A percentile compares a stretch with the other conserved stretches of the same genome.
Conservation (phyloP, 805 yeast species). For the Diddensiella santjacobensis region DNA sequence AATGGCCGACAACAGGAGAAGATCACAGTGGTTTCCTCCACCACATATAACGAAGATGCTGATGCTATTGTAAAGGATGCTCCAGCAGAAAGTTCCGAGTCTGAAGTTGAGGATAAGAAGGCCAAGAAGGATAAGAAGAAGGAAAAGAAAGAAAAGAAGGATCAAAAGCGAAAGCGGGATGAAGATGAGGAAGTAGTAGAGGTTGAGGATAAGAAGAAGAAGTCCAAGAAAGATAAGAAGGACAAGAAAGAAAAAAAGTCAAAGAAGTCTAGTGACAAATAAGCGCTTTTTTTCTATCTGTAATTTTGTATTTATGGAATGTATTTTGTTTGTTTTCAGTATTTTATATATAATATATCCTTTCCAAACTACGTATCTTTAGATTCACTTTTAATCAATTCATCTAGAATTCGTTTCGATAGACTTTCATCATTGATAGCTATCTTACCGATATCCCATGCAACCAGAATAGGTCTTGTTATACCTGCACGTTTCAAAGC, state of each 20-base stretch:
- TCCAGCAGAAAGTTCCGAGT: slow-evolving; percentile 61
- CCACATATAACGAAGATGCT: slow-evolving; percentile 93
- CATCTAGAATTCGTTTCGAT: slow-evolving; percentile 42
- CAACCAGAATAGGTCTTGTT: slow-evolving; percentile 52
- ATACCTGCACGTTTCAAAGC: slow-evolving; percentile 16
- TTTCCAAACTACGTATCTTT: background rate
- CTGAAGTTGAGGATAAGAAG: slow-evolving; percentile 25
- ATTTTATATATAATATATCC: background rate
- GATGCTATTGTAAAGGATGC: slow-evolving; percentile 79
- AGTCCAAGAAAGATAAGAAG: slow-evolving; percentile 31
- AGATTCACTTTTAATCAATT: slow-evolving; percentile 13
- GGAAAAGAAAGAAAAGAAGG: slow-evolving; percentile 39
- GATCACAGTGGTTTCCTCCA: slow-evolving; percentile 78
- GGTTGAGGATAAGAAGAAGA: slow-evolving; percentile 30
- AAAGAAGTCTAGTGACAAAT: slow-evolving; percentile 21
- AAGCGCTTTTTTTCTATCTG: slow-evolving; percentile 7
- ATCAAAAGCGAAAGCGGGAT: slow-evolving; percentile 34
- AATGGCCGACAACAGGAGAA: slow-evolving; percentile 72
- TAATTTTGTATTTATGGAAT: slow-evolving; percentile 23
- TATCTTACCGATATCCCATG: slow-evolving; percentile 56
- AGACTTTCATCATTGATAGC: slow-evolving; percentile 47
- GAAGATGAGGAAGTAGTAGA: slow-evolving; percentile 30
- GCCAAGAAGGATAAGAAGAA: slow-evolving; percentile 62
- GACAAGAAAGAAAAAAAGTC: slow-evolving; percentile 45
- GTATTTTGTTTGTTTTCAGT: slow-evolving; percentile 7